A percentile compares a stretch with the other conserved stretches of the same genome.
phyloP scores from a whole-genome alignment of 257 asterid species.

The Ophiorrhiza pumila region DNA sequence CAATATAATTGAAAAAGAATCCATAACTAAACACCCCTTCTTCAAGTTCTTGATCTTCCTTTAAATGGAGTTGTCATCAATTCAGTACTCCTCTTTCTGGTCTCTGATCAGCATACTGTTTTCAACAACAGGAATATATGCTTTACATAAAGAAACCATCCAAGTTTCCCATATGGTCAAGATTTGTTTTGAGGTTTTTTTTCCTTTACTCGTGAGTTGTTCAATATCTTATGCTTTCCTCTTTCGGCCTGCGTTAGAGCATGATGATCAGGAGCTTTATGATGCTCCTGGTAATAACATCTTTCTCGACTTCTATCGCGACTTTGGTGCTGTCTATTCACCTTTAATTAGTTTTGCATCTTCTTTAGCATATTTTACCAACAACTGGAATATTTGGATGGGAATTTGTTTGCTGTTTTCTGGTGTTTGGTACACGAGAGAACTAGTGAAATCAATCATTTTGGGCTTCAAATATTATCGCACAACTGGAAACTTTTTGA shows the following conservation, averaged over 20 bases:
- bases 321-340: too few species aligned
- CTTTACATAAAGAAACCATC: background rate
- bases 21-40: background rate
- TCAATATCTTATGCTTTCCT: slow-evolving; percentile 17
- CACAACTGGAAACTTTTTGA: background rate
- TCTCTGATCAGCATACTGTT: slow-evolving; percentile 7
- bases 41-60: background rate
- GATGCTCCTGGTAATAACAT: background rate
- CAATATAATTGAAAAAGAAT: background rate
- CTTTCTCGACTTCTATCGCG: background rate
- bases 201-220: background rate
- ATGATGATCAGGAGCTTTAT: background rate
- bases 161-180: background rate
- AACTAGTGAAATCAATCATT: background rate
- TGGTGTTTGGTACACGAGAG: background rate
- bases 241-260: slow-evolving; percentile 6
- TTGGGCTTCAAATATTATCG: background rate
- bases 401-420: background rate
- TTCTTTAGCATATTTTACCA: background rate
- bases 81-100: slow-evolving; percentile 20
- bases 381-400: too few species aligned
- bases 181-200: background rate
- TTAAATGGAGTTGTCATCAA: slow-evolving; percentile 20
- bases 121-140: background rate
- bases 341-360: background rate